Conservation (phyloP, 768 basidiomycete genomes). For the Exidia glandulosa region DNA sequence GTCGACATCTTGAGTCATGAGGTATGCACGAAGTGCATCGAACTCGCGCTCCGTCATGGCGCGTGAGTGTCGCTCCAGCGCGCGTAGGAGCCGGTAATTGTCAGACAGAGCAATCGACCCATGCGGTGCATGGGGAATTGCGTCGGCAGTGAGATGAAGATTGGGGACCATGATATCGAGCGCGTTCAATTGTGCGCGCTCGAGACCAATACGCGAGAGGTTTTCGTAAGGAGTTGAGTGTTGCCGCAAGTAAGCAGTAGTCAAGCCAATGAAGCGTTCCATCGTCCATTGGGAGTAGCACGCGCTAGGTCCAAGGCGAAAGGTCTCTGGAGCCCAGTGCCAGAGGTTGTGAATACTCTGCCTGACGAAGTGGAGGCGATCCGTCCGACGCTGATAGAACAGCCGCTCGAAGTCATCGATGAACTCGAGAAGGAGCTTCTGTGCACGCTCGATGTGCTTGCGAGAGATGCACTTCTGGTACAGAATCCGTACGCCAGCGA, state of each 20-base stretch:
- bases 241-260: not conserved
- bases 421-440: constrained; percentile 17
- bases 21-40: too few relatives aligned
- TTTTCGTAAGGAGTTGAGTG: not conserved
- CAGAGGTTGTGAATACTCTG: constrained; percentile 22
- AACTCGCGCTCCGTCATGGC: too few relatives aligned
- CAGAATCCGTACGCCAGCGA: constrained; percentile 16
- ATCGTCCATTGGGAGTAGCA: constrained; percentile 22
- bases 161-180: not conserved
- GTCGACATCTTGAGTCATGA: not conserved
- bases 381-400: constrained; percentile 18
- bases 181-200: not conserved
- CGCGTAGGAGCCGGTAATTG: too few relatives aligned
- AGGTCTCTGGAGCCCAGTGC: constrained; percentile 18
- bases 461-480: constrained; percentile 12
- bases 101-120: too few relatives aligned
- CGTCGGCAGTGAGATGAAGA: too few relatives aligned
- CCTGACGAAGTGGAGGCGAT: constrained; percentile 22
- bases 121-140: too few relatives aligned
- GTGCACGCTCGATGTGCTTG: constrained; percentile 12
- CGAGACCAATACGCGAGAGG: not conserved
- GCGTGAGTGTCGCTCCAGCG: too few relatives aligned
- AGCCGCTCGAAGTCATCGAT: constrained; percentile 23
- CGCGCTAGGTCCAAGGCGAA: constrained; percentile 13
- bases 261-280: not conserved